These are phyloP conservation scores for Podaxis mareebaensis DNA, from an alignment of 768 basidiomycete species.

Conservation along the genomic window DNA sequence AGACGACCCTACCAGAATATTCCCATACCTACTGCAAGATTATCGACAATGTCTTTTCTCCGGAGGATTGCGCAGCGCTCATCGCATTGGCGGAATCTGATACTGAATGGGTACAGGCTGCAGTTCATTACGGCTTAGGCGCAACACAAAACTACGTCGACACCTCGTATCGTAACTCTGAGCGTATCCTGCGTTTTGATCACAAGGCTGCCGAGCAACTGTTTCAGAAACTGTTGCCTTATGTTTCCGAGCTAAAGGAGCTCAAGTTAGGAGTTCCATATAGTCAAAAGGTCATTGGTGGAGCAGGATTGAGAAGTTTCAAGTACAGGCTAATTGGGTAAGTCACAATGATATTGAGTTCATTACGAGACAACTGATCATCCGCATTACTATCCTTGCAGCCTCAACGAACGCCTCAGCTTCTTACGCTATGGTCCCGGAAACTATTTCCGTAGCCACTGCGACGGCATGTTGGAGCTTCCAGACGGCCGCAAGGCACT, in stretches of 20 bases:
- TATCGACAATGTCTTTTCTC: slow-evolving; percentile 41
- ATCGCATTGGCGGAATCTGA: slow-evolving; percentile 37
- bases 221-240: slow-evolving; percentile 36
- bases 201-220: slow-evolving; percentile 32
- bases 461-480: slow-evolving; percentile 36
- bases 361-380: neutral
- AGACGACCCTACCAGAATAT: slow-evolving; percentile 37
- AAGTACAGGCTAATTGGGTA: slow-evolving; percentile 40
- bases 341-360: slow-evolving; percentile 9
- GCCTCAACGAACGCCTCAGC: slow-evolving; percentile 44
- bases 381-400: slow-evolving; percentile 15
- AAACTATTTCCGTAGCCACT: slow-evolving; percentile 41
- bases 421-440: slow-evolving; percentile 46
- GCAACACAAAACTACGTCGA: slow-evolving; percentile 32
- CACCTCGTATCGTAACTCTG: slow-evolving; percentile 40
- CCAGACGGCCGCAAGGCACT: slow-evolving; percentile 38
- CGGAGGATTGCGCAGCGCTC: slow-evolving; percentile 40
- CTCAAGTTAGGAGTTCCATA: slow-evolving; percentile 31
- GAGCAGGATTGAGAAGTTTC: slow-evolving; percentile 23
- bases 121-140: slow-evolving; percentile 29
- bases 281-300: slow-evolving; percentile 33
- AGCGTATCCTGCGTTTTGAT: slow-evolving; percentile 39
- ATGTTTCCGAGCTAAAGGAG: slow-evolving; percentile 37
- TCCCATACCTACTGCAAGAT: slow-evolving; percentile 40
- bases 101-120: slow-evolving; percentile 38